Evolutionary conservation across 1,284 basidiomycete species (phyloP), one percentile per base, ranked within the genome.

Genomic region (Mycena citricolor): DNA sequence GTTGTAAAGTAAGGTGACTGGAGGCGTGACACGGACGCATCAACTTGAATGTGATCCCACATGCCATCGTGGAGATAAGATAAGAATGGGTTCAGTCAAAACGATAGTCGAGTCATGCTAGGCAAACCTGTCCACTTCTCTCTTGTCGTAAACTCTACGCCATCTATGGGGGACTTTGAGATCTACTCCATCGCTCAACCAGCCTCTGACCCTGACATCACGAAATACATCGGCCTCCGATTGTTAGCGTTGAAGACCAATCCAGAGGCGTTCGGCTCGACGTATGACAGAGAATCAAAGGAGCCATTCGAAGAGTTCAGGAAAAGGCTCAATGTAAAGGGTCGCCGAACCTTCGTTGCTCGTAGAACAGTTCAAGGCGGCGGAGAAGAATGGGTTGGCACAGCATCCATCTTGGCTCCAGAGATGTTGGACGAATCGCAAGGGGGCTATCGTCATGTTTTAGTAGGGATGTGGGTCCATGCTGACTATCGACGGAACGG

Each of bases 201-300:
- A 4, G 43, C 55, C 10, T 44, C 53, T 2, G 47, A 60, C 3
- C 32, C 36, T 14, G 45, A 62, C 4, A 49, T 70, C 32, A 39
- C 37, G 8, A 47, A 52, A 10, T 68, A 64, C 51, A 61, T 54
- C 24, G 16, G 39, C 2, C 51, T 72, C 42, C 57, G 71, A 16
- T 54, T 71, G 19, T 45, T 57, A 4, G 59, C 59, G 7, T 63
- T 71, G 21, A 56, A 59, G 33, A 51, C 56, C 4, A 60, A 74
- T 38, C 65, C 66, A 10, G 51, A 61, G 8, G 59, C 58, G 1
- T 71, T 70, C 43, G 31, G 47, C 1, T 68, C 69, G 12, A 67
- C 45, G 14, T 68, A 65, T 23, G 59, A 55, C 20, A 54, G 56
- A 11, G 67, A 71, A 45, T 45, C 42, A 5, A 37, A 51, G 2